Percentiles rank a stretch among this genome's conserved stretches.
Conservation (phyloP, 345 rosid genomes). For the thale cress (Arabidopsis thaliana) region TAIR10.1 NC_003074.8:6092501-6093000, state of each 20-base stretch:
- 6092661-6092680: background rate
- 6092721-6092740: slow-evolving; percentile 47
- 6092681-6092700: background rate
- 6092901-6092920: slow-evolving; percentile 9
- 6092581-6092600: background rate
- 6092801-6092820: slow-evolving; percentile 47
- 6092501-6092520: slow-evolving; percentile 47
- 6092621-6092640: slow-evolving; percentile 22
- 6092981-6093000: slow-evolving; percentile 24
- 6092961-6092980: slow-evolving; percentile 10
- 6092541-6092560: slow-evolving; percentile 24
- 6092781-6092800: slow-evolving; percentile 47
- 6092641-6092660: background rate
- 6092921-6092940: slow-evolving; percentile 31
- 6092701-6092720: background rate
- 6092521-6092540: slow-evolving; percentile 41
- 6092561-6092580: slow-evolving; percentile 25
- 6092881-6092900: slow-evolving; percentile 1
- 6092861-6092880: slow-evolving; percentile 54
- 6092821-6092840: slow-evolving; percentile 42
- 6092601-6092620: background rate
- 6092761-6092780: slow-evolving; percentile 46
- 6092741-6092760: slow-evolving; percentile 30
- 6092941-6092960: slow-evolving; percentile 11
- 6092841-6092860: slow-evolving; percentile 49